phyloP scores from a whole-genome alignment of 306 rosid species.

The Ochetophila trinervis region DNA sequence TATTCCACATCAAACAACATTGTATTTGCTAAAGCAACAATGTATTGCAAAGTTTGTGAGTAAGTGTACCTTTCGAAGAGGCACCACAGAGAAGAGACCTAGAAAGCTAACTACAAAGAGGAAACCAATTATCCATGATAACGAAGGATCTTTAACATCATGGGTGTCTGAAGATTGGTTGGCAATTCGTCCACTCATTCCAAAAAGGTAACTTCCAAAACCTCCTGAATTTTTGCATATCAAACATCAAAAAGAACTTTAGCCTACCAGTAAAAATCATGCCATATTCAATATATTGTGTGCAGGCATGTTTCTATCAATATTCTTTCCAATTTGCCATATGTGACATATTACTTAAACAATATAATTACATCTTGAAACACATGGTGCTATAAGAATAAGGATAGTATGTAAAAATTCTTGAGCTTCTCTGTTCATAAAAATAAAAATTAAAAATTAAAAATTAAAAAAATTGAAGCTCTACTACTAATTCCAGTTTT shows the following conservation, averaged over 20 bases:
- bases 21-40: neutral
- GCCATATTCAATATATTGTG: neutral
- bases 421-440: too few relatives aligned
- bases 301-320: neutral
- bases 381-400: neutral
- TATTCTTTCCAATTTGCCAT: neutral
- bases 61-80: conserved; percentile 42
- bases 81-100: conserved; percentile 52
- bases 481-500: neutral
- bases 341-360: neutral
- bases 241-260: neutral
- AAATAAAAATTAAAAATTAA: too few relatives aligned
- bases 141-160: conserved; percentile 33
- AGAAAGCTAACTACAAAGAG: conserved; percentile 50
- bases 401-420: neutral
- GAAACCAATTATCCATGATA: conserved; percentile 43
- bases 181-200: conserved; percentile 38
- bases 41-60: neutral
- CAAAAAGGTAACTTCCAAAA: conserved; percentile 50
- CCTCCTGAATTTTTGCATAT: conserved; percentile 31
- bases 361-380: neutral
- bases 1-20: neutral
- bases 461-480: too few relatives aligned
- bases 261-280: neutral
- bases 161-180: conserved; percentile 24